Base-by-base conservation (phyloP, 208 protist species). In the Trypanosoma mega region DNA sequence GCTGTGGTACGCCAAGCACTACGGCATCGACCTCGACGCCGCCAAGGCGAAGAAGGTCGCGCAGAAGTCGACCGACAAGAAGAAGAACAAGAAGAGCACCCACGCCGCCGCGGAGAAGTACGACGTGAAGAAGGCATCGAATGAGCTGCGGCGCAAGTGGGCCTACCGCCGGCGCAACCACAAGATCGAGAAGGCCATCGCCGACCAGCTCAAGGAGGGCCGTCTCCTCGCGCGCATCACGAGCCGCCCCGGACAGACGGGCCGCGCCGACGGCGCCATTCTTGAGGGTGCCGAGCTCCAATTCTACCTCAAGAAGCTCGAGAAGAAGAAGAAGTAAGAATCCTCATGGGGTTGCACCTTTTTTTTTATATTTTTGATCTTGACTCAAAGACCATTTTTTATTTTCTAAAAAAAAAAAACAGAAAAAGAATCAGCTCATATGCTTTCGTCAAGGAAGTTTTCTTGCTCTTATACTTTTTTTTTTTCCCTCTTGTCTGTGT, bases 221-320 rank as follows among this genome's bases (percentile, higher is more conserved):
- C 94, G 96, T 46, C 74, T 99, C 55, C 93, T 98, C 33, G 93
- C 94, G 46, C 73, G 83, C 66, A 89, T 99, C 68, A 89, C 98
- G 27, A 99, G 97, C 66, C 90, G 99, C 72, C 99, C 99, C 18
- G 99, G 99, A 47, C 99, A 99, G 90, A 91, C 80, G 64, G 99
- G 98, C 60, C 88, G 94, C 59, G 87, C 86, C 74, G 98, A 99
- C 73, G 99, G 99, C 69, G 98, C 98, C 76, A 85, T 99, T 74
- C 94, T 99, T 29, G 99, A 99, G 86, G 99, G 98, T 64, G 89
- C 97, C 27, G 99, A 99, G 85, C 90, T 99, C 30, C 90, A 98
- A 64, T 99, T 99, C 98, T 99, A 99, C 94, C 55, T 93, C 62
- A 97, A 96, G 82, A 99, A 98, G 82, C 84, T 99, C 55, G 79